Percentiles rank a stretch among this genome's conserved stretches.
Evolutionary conservation across 306 rosid species (phyloP).

Genomic region (Rosa rugosa): DNA sequence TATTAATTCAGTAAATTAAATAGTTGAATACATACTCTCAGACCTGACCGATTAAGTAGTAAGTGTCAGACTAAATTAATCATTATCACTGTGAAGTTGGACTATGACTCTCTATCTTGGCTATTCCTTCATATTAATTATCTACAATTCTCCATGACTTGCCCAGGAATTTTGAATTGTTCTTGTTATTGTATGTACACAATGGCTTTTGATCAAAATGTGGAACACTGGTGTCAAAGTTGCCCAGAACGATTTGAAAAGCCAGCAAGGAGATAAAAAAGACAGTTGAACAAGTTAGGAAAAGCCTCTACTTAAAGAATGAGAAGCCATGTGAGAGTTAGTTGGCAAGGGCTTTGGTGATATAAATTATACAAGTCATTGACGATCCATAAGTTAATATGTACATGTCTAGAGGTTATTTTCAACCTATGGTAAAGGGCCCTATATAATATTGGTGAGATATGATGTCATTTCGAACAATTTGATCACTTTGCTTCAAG

Average conservation of each 20-base stretch:
- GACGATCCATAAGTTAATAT: too few relatives aligned
- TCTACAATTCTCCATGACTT: neutral
- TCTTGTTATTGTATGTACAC: neutral
- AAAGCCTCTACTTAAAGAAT: neutral
- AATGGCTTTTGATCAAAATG: neutral
- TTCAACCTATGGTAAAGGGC: too few relatives aligned
- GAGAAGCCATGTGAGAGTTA: constrained; percentile 3
- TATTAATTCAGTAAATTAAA: too few relatives aligned
- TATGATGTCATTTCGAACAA: too few relatives aligned
- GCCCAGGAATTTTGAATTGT: neutral
- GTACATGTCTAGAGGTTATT: too few relatives aligned
- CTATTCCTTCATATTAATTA: too few relatives aligned
- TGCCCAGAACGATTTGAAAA: neutral
- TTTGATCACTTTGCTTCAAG: too few relatives aligned
- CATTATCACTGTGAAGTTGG: neutral
- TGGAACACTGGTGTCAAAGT: neutral
- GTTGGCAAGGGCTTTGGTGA: neutral
- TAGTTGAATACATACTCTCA: too few relatives aligned
- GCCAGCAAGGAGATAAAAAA: neutral
- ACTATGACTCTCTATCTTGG: neutral
- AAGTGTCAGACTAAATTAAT: neutral
- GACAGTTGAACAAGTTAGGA: neutral
- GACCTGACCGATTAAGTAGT: too few relatives aligned
- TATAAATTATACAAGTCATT: too few relatives aligned
- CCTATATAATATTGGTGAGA: too few relatives aligned